phyloP scores from a whole-genome alignment of 768 basidiomycete genomes.

The Lactarius sp. region DNA sequence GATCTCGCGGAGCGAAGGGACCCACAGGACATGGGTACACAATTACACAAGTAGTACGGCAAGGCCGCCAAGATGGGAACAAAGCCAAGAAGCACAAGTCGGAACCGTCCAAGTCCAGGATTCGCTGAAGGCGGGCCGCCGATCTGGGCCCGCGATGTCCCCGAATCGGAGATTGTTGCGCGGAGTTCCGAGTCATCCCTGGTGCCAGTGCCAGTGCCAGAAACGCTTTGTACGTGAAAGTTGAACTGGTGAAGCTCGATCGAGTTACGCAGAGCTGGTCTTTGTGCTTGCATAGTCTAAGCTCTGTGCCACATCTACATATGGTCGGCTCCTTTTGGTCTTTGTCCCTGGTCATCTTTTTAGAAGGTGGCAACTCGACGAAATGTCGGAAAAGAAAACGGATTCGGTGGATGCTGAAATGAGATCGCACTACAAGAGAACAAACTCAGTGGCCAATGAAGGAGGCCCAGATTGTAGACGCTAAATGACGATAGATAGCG shows the following conservation, averaged over 20 bases:
- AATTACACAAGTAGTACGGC: neutral
- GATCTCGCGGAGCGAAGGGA: neutral
- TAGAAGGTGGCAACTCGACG: neutral
- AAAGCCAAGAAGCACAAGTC: neutral
- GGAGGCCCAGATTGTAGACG: neutral
- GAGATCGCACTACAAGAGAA: too few species aligned
- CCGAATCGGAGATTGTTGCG: slow-evolving; percentile 2
- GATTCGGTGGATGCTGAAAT: neutral
- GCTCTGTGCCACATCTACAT: too few species aligned
- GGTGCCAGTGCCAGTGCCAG: too few species aligned
- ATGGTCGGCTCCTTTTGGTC: neutral
- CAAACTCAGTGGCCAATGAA: neutral
- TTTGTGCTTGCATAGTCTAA: neutral
- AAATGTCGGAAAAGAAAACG: neutral
- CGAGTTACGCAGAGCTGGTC: neutral
- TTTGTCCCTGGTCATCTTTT: neutral
- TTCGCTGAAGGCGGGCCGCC: neutral
- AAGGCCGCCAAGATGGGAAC: neutral
- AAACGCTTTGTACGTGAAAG: too few species aligned
- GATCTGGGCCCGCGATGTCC: neutral
- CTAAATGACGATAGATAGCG: neutral
- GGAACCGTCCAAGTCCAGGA: too few species aligned
- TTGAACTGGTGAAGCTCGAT: neutral
- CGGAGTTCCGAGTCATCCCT: neutral
- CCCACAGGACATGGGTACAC: neutral